These are phyloP conservation scores for Actinidia arguta DNA, from an alignment of 179 eudicot genomes.

Conservation along the genomic window DNA sequence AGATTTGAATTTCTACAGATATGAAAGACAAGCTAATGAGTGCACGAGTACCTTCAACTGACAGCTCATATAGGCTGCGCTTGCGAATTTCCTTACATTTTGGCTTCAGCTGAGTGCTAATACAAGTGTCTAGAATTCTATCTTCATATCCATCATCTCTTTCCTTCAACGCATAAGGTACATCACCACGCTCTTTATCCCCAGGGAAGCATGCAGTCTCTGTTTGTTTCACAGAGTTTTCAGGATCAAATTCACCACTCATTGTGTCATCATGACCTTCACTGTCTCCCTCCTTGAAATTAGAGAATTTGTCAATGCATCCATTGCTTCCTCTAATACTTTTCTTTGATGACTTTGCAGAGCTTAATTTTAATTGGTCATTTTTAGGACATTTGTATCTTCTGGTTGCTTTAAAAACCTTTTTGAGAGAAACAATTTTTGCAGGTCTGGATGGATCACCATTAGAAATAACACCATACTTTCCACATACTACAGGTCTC, in stretches of 20 bases:
- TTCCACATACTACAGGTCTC: constrained; percentile 69
- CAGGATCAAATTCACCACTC: constrained; percentile 20
- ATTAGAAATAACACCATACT: constrained; percentile 66
- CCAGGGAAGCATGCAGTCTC: constrained; percentile 23
- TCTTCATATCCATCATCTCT: constrained; percentile 26
- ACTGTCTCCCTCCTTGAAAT: constrained; percentile 22
- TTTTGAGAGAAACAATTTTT: constrained; percentile 57
- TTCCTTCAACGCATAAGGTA: constrained; percentile 15
- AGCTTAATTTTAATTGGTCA: constrained; percentile 10
- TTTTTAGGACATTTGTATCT: constrained; percentile 32
- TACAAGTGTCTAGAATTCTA: constrained; percentile 22
- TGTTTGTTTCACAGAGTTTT: constrained; percentile 9
- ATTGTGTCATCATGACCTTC: constrained; percentile 22
- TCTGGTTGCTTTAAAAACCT: constrained; percentile 47
- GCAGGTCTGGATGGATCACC: constrained; percentile 52
- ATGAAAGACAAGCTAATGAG: constrained; percentile 14
- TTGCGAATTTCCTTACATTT: constrained; percentile 53
- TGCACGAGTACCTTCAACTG: constrained; percentile 44
- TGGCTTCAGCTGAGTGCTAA: constrained; percentile 39
- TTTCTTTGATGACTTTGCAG: constrained; percentile 29
- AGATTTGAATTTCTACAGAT: background rate
- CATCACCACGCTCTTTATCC: constrained; percentile 26
- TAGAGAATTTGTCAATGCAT: constrained; percentile 23
- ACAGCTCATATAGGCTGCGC: constrained; percentile 63
- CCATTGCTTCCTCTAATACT: constrained; percentile 28